A percentile compares a stretch with the other conserved stretches of the same genome.
These are phyloP conservation scores for Suillus lakei DNA, from an alignment of 768 basidiomycete species.

Conservation along the genomic window DNA sequence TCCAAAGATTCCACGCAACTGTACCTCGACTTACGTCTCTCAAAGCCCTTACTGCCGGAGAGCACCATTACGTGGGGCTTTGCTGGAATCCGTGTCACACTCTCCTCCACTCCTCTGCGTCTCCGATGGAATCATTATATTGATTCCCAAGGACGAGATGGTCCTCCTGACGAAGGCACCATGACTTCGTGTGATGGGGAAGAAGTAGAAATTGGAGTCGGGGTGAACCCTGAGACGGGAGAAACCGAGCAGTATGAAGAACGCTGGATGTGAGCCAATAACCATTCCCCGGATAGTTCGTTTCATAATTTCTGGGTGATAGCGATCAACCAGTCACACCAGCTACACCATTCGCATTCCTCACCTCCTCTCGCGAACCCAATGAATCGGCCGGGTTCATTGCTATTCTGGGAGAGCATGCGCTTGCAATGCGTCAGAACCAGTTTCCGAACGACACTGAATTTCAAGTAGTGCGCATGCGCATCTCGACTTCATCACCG, in stretches of 20 bases:
- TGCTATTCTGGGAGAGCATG: conserved; percentile 23
- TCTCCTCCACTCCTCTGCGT: conserved; percentile 9
- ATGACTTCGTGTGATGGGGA: conserved; percentile 15
- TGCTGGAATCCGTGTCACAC: conserved; percentile 19
- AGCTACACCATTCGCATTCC: conserved; percentile 21
- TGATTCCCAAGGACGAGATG: conserved; percentile 19
- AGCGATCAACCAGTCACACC: conserved; percentile 15
- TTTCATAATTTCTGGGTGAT: neutral
- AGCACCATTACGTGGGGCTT: conserved; percentile 20
- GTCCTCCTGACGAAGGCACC: conserved; percentile 19
- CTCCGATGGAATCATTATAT: conserved; percentile 22
- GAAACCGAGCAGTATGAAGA: conserved; percentile 23
- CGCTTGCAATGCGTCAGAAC: conserved; percentile 16
- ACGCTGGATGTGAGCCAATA: conserved; percentile 21
- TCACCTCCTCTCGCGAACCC: conserved; percentile 15
- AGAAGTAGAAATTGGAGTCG: conserved; percentile 21
- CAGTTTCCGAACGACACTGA: neutral
- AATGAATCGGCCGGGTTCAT: conserved; percentile 21
- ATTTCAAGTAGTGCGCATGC: conserved; percentile 5
- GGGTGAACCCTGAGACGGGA: conserved; percentile 20
- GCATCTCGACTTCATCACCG: neutral
- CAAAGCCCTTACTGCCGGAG: conserved; percentile 5
- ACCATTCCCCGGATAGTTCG: neutral
- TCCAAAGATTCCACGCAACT: conserved; percentile 20
- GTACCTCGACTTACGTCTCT: conserved; percentile 24